Evolutionary conservation across 495 filamentous ascomycete species (phyloP).

Genomic region (Parachaetomium inaequale): DNA sequence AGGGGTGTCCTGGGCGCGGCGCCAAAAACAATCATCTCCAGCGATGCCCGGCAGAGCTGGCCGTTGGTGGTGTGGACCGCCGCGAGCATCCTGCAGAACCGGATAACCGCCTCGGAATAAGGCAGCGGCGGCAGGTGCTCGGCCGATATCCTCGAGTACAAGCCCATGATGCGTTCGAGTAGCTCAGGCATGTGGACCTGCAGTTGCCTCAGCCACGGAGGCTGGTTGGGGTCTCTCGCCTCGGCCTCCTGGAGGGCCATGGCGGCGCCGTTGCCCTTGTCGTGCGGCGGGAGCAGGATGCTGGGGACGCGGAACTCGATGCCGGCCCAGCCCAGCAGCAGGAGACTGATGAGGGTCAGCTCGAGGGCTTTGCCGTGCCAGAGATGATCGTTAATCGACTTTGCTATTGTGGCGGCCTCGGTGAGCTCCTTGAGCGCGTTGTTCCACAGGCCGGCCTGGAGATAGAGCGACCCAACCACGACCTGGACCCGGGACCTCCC

Average conservation of each 20-base stretch:
- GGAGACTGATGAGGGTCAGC: constrained; percentile 71
- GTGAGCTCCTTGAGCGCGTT: constrained; percentile 84
- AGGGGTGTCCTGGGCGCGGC: constrained; percentile 32
- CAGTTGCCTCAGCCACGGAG: constrained; percentile 43
- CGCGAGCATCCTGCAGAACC: constrained; percentile 70
- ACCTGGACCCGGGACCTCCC: constrained; percentile 78
- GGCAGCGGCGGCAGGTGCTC: constrained; percentile 78
- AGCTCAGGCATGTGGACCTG: constrained; percentile 51
- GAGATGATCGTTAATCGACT: constrained; percentile 79
- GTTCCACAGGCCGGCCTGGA: constrained; percentile 82
- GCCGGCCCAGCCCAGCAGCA: constrained; percentile 81
- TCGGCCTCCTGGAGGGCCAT: constrained; percentile 48
- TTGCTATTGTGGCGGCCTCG: constrained; percentile 73
- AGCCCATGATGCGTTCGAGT: constrained; percentile 73
- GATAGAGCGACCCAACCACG: constrained; percentile 78
- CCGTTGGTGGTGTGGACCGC: constrained; percentile 67
- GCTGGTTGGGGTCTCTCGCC: constrained; percentile 39
- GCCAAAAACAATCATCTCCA: constrained; percentile 62
- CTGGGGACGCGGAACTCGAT: constrained; percentile 78
- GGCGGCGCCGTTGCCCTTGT: constrained; percentile 42
- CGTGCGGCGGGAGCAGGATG: constrained; percentile 45
- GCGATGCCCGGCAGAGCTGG: constrained; percentile 59
- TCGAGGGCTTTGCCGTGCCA: constrained; percentile 98
- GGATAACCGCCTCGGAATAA: constrained; percentile 76
- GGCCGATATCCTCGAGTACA: constrained; percentile 77